Conservation (phyloP, 768 basidiomycete species). For the Mrakia frigida region DNA sequence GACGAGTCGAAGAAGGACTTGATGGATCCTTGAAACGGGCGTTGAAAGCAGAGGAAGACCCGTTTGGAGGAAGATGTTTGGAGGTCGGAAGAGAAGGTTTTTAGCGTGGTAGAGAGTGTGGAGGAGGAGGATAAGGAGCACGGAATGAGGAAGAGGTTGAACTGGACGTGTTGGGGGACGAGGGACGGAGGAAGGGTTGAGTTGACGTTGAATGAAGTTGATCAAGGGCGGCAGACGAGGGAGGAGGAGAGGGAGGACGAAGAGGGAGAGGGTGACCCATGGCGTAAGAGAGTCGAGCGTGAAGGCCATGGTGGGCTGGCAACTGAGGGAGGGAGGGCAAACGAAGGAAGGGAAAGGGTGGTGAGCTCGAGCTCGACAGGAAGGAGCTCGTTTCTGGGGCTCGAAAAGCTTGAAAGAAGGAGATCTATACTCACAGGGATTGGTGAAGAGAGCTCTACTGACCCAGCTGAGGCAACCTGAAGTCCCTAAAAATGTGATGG, state of each 20-base stretch:
- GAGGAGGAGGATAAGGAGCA: background rate
- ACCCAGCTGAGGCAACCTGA: too few relatives aligned
- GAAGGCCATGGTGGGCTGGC: background rate
- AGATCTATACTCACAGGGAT: too few relatives aligned
- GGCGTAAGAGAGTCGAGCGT: background rate
- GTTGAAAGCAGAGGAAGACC: background rate
- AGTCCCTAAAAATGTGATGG: too few relatives aligned
- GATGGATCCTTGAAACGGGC: background rate
- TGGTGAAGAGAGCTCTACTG: too few relatives aligned
- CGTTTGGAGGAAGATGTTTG: background rate
- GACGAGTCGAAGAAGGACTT: background rate
- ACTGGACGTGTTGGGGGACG: background rate
- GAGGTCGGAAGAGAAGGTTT: background rate
- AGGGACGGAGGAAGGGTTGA: background rate
- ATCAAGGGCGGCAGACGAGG: background rate
- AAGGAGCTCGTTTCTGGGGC: background rate
- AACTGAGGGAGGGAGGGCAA: background rate
- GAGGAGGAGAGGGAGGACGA: background rate
- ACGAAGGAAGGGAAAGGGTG: background rate
- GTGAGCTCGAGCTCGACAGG: background rate
- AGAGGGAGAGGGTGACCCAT: background rate
- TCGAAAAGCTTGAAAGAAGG: too few relatives aligned
- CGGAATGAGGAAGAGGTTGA: background rate
- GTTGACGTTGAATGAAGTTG: background rate
- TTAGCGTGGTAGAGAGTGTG: background rate